Conservation (phyloP, 768 basidiomycete genomes). For the Crucibulum laeve region DNA sequence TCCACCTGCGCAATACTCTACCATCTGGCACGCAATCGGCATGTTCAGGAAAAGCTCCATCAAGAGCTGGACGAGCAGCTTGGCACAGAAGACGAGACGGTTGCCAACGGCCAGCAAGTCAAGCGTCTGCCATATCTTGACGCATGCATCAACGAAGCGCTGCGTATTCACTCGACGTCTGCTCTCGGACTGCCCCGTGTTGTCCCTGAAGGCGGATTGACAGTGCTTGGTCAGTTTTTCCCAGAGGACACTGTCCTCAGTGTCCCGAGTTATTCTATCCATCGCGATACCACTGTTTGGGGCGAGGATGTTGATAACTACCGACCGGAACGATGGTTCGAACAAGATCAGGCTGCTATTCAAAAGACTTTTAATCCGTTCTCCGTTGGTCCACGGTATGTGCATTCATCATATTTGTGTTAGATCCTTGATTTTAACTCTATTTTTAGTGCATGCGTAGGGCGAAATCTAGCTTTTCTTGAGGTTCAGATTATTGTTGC, state of each 20-base stretch:
- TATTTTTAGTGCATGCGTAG: slow-evolving; percentile 67
- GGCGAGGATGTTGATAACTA: slow-evolving; percentile 72
- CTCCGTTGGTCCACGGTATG: slow-evolving; percentile 74
- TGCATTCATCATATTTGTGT: slow-evolving; percentile 5
- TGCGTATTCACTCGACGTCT: slow-evolving; percentile 83
- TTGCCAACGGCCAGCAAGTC: slow-evolving; percentile 60
- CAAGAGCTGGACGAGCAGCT: slow-evolving; percentile 67
- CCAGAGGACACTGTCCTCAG: slow-evolving; percentile 73
- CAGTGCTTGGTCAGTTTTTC: slow-evolving; percentile 53
- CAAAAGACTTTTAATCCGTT: slow-evolving; percentile 83
- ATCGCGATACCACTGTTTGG: slow-evolving; percentile 70
- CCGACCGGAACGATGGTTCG: slow-evolving; percentile 86
- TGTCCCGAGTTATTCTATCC: slow-evolving; percentile 81
- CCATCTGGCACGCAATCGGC: slow-evolving; percentile 68
- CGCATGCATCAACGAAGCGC: slow-evolving; percentile 82
- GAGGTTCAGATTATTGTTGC: slow-evolving; percentile 78
- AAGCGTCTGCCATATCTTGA: slow-evolving; percentile 78
- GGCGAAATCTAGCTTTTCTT: slow-evolving; percentile 75
- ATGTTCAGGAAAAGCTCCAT: slow-evolving; percentile 67
- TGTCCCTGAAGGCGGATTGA: slow-evolving; percentile 71
- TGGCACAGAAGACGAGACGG: slow-evolving; percentile 51
- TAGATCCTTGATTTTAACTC: slow-evolving; percentile 3
- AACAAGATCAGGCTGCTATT: slow-evolving; percentile 53
- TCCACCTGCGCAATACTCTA: slow-evolving; percentile 89
- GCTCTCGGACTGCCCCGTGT: slow-evolving; percentile 79